These are phyloP conservation scores for Umbelopsis isabellina DNA, from an alignment of 192 early-diverging fungal species.

Conservation along the genomic window DNA sequence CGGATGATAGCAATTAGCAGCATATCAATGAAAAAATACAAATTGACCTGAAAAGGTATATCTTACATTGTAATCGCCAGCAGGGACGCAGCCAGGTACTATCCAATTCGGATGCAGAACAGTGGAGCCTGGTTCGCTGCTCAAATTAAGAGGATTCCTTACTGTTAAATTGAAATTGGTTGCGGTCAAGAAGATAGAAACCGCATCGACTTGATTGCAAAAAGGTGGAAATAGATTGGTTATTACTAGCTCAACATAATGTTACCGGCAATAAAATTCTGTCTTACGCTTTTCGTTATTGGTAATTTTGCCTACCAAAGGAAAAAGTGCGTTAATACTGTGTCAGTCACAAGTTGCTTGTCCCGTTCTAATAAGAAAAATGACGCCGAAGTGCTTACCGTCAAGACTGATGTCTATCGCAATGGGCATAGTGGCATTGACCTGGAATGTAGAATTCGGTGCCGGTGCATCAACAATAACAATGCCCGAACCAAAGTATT, in stretches of 20 bases:
- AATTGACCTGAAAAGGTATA: background rate
- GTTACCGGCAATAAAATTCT: background rate
- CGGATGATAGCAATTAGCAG: background rate
- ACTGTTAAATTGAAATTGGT: constrained; percentile 13
- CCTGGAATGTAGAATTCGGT: constrained; percentile 24
- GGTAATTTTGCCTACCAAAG: constrained; percentile 12
- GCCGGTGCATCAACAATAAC: constrained; percentile 24
- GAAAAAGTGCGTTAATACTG: background rate
- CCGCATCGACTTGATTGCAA: constrained; percentile 9
- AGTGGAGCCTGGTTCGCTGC: constrained; percentile 21
- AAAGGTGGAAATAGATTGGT: background rate
- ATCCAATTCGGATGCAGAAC: constrained; percentile 23
- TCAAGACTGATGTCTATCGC: constrained; percentile 18
- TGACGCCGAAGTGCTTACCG: constrained; percentile 2
- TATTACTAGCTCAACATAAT: background rate
- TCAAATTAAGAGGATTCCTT: constrained; percentile 10
- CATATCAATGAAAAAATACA: background rate
- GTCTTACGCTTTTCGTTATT: background rate
- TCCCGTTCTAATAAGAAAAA: background rate
- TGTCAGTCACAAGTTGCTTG: background rate
- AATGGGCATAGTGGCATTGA: constrained; percentile 26
- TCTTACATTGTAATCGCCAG: constrained; percentile 24
- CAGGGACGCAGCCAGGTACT: constrained; percentile 16
- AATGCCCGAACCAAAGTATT: constrained; percentile 24
- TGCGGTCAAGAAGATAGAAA: constrained; percentile 15